Base-by-base conservation (phyloP, 2,329 filamentous ascomycete genomes). In the Scytalidium sp. region DNA sequence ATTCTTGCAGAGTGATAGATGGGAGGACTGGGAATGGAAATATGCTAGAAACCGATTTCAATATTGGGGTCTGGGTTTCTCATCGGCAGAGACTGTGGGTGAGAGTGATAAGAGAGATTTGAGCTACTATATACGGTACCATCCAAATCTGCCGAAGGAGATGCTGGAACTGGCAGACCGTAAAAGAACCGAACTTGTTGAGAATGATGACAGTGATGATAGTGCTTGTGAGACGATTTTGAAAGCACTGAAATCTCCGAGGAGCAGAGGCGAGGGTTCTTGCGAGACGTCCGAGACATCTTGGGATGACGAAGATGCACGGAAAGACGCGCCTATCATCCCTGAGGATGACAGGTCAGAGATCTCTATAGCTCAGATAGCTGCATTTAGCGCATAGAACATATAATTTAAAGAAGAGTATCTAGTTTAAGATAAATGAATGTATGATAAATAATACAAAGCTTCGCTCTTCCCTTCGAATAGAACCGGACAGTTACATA, bases 11-110 rank as follows among this genome's bases (percentile, higher is more conserved):
- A 70, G 77, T 42, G 59, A 73, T 1, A 64, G 75, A 0, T 61
- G 67, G 36, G 75, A 79, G 29, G 76, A 79, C 54, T 73, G 70
- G 60, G 69, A 76, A 6, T 59, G 76, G 20, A 67, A 50, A 19
- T 70, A 72, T 49, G 50, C 49, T 3, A 64, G 65, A 0, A 72
- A 71, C 50, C 54, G 69, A 7, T 74, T 73, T 50, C 32, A 36
- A n/a, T 36, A 36, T 36, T 36, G 32, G 32, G 32, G 32, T 8
- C 32, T 36, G 15, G 32, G 32, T 36, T 36, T 36, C 32, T 36
- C 32, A 15, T 15, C 8, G 13, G 32, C 13, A 8, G 32, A 36
- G 15, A 36, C 32, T n/a, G 32, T n/a, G 13, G 17, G 15, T 36
- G 15, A 36, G 8, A n/a, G 15, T n/a, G 4, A 36, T 6, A n/a